Evolutionary conservation across 805 yeast species (phyloP), one percentile per base, ranked within the genome.

Genomic region (Teunomyces kruisii): DNA sequence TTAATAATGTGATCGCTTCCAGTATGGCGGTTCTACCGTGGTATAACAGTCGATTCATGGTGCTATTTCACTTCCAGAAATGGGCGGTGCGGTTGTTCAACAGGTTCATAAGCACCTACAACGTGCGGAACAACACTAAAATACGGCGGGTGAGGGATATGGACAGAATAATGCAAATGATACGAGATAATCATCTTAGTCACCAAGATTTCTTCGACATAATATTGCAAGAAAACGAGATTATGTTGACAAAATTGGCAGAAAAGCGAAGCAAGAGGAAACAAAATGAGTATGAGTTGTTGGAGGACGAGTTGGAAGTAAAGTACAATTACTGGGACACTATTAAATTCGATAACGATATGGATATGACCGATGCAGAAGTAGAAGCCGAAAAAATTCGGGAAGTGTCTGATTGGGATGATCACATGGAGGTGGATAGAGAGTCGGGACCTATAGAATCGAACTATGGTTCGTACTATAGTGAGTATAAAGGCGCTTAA

Each of bases 51-150:
- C 41, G 50, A n/a, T 44, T 55, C 9, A 16, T 71, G 15, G 43
- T 71, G 12, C 47, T 55, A 2, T 53, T 51, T 24, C 58, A 55
- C 31, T 69, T 68, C 47, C 70, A 70, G 45, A 31, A 42, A 36
- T 72, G 76, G 76, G 54, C 61, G 9, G 40, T 64, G 10, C 51
- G 69, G 31, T 51, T 72, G 42, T 70, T 71, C 53, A 70, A 69
- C 49, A 40, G 55, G 17, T 72, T 69, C 49, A 51, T 67, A 4
- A 48, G 49, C 32, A 56, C 59, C 38, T 70, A 62, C 46, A 68
- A 67, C 48, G 42, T 38, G 26, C 45, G 46, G 13, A 47, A 54
- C 26, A 43, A 48, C 14, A 48, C 55, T 12, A 40, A 30, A 8
- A 46, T 57, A 16, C 52, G 53, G 26, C 52, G 53, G 7, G 60